Evolutionary conservation across 805 yeast genomes (phyloP), one percentile per base, ranked within the genome.

Genomic region (Sugiyamaella americana): DNA sequence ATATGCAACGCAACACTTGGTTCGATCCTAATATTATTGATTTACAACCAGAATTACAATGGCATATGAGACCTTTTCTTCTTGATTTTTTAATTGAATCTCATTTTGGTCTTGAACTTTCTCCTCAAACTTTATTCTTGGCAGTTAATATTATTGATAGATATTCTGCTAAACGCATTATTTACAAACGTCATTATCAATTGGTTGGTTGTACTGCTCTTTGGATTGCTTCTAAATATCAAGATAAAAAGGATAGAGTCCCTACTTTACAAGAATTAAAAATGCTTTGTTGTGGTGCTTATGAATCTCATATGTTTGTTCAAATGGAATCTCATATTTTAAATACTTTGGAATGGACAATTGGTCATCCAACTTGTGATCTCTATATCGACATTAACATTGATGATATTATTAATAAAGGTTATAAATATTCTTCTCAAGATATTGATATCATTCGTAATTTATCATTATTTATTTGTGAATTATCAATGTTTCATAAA

Each of bases 151-250:
- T 89, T 44, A 84, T 91, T 51, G 98, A 91, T 64, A 77, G 97
- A 51, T 91, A 91, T 68, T 85, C 95, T 62, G 84, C 95, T 44
- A 84, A 82, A 57, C 74, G 98, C 56, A 79, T 88, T 5, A 93
- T 89, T 0, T 74, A 84, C 52, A 78, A 82, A 54, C 89, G 85
- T 48, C 98, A 89, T 66, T 81, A 87, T 51, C 96, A 89, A 65
- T 73, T 91, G 45, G 91, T 91, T 8, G 87, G 94, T 26, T 84
- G 95, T 51, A 87, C 96, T 3, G 87, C 96, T 51, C 69, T 91
- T 30, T 91, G 98, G 97, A 75, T 91, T 26, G 87, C 96, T 2
- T 82, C 96, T 21, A 91, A 91, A 63, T 73, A 81, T n/a, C 77
- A 76, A 58, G 87, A 87, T 50, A 80, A 81, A 60, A 75, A 93